phyloP scores from a whole-genome alignment of 192 early-diverging fungal genomes.

The Rhizophagus clarus region DNA sequence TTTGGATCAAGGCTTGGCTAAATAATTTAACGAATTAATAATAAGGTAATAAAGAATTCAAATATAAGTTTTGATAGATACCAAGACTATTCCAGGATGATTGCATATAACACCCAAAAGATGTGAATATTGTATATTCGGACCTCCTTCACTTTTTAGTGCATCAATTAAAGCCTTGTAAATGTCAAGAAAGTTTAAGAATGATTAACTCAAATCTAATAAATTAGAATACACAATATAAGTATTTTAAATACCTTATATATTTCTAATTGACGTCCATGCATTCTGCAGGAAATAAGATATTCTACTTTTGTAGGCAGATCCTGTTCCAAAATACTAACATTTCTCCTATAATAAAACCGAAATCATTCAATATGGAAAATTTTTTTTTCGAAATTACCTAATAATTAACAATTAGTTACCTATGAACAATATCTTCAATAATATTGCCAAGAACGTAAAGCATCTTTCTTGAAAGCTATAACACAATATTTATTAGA shows the following conservation, averaged over 20 bases:
- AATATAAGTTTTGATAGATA: constrained; percentile 6
- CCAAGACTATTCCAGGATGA: constrained; percentile 61
- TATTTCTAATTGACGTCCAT: constrained; percentile 53
- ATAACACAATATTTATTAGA: not conserved
- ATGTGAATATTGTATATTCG: not conserved
- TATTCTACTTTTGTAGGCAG: constrained; percentile 76
- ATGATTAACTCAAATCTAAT: not conserved
- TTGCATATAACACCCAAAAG: constrained; percentile 49
- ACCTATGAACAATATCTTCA: constrained; percentile 33
- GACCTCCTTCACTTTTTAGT: constrained; percentile 1
- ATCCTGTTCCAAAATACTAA: constrained; percentile 49
- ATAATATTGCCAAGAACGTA: constrained; percentile 22
- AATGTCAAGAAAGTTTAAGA: not conserved
- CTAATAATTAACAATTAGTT: not conserved
- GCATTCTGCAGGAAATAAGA: constrained; percentile 65
- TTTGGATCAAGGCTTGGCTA: not conserved
- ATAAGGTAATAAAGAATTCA: not conserved
- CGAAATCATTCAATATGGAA: no score
- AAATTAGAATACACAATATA: not conserved
- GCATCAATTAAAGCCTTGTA: constrained; percentile 21
- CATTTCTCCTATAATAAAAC: constrained; percentile 46
- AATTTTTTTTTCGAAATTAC: no score
- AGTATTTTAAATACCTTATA: constrained; percentile 49
- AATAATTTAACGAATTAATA: not conserved
- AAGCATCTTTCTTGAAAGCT: constrained; percentile 6